A percentile compares a stretch with the other conserved stretches of the same genome.
These are phyloP conservation scores for Odonthalia washingtoniensis DNA, from an alignment of 31 red algal species.

Conservation along the genomic window DNA sequence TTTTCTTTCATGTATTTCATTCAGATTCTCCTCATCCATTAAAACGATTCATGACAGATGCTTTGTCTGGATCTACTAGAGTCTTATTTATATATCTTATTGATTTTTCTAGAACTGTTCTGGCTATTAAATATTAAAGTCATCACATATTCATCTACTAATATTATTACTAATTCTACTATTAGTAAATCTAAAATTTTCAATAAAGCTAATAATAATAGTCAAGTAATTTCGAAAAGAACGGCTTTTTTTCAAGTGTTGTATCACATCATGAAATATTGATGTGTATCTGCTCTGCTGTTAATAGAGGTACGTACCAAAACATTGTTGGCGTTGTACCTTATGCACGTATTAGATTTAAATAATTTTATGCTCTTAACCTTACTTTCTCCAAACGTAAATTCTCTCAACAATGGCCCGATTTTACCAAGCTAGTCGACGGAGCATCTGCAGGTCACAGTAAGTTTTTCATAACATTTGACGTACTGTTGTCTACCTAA, in stretches of 20 bases:
- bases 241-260: constrained; percentile 47
- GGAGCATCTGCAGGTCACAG: constrained; percentile 82
- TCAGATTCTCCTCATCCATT: constrained; percentile 59
- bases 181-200: constrained; percentile 23
- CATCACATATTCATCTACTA: too few species aligned
- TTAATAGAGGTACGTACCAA: constrained; percentile 84
- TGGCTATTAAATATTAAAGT: constrained; percentile 71
- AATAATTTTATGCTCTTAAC: constrained; percentile 74
- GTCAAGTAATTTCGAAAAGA: too few species aligned
- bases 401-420: constrained; percentile 48
- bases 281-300: constrained; percentile 52
- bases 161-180: constrained; percentile 43
- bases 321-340: constrained; percentile 90
- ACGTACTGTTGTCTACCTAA: neutral
- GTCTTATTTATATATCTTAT: constrained; percentile 89
- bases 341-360: constrained; percentile 90
- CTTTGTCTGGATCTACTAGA: constrained; percentile 81
- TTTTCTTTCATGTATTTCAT: constrained; percentile 71
- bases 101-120: constrained; percentile 79
- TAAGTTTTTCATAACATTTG: constrained; percentile 36
- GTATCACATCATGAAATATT: constrained; percentile 43
- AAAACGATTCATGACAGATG: constrained; percentile 89
- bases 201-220: too few species aligned
- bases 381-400: constrained; percentile 40
- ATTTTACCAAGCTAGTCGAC: constrained; percentile 69